A percentile compares a stretch with the other conserved stretches of the same genome.
Conservation (phyloP, 2,329 filamentous ascomycete genomes). For the Aspergillus caelatus region DNA sequence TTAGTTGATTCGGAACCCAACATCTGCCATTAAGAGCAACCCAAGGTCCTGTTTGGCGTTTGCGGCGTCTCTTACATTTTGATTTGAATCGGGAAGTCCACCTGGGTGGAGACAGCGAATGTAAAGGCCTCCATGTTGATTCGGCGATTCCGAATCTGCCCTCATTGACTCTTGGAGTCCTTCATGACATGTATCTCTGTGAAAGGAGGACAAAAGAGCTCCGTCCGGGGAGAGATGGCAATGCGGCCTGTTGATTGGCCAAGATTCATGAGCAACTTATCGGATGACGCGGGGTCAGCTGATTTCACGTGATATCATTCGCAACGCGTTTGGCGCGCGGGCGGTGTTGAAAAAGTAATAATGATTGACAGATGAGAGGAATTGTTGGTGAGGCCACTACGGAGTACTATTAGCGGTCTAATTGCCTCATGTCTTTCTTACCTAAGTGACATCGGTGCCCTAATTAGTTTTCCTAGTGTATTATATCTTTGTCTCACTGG, state of each 20-base stretch:
- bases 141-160: conserved; percentile 4
- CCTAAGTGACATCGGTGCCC: background rate
- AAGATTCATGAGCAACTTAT: background rate
- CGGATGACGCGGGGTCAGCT: conserved; percentile 17
- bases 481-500: conserved; percentile 6
- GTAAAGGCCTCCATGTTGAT: conserved; percentile 86
- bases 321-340: conserved; percentile 12
- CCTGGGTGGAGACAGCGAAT: conserved; percentile 84
- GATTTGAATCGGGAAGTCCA: conserved; percentile 70
- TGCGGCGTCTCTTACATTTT: conserved; percentile 59
- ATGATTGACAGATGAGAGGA: background rate
- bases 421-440: background rate
- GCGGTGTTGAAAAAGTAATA: background rate
- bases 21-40: background rate
- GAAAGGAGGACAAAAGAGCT: conserved; percentile 7
- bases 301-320: conserved; percentile 13
- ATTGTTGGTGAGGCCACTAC: background rate
- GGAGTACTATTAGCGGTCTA: background rate
- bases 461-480: background rate
- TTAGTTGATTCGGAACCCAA: background rate
- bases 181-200: conserved; percentile 14
- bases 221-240: conserved; percentile 8
- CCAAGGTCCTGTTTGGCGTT: background rate
- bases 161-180: background rate
- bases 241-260: conserved; percentile 16